A percentile compares a stretch with the other conserved stretches of the same genome.
These are phyloP conservation scores for Forsythia viridissima DNA, from an alignment of 257 asterid species.

Conservation along the genomic window DNA sequence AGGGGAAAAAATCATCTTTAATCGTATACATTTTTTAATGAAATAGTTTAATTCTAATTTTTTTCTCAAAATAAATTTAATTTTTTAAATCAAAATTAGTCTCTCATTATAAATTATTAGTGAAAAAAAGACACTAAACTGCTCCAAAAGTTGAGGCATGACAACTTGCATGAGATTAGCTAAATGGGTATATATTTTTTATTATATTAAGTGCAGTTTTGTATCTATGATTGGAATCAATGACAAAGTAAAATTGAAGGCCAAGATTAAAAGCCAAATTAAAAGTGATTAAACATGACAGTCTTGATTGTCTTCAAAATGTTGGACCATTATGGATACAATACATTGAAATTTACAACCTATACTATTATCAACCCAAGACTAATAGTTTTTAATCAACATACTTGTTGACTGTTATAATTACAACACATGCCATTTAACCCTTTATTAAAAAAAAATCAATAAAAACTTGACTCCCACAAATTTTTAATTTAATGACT, in stretches of 20 bases:
- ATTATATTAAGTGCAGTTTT: conserved; percentile 17
- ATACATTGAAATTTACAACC: not conserved
- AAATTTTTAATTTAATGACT: too few species aligned
- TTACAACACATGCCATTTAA: not conserved
- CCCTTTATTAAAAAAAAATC: not conserved
- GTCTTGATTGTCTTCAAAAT: conserved; percentile 38
- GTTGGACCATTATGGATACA: conserved; percentile 26
- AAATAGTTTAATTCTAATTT: too few species aligned
- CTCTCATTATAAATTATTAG: not conserved
- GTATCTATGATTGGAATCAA: conserved; percentile 1
- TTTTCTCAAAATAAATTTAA: not conserved
- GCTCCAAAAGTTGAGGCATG: conserved; percentile 18
- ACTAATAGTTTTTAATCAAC: not conserved
- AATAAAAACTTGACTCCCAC: not conserved
- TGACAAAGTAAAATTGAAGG: conserved; percentile 15
- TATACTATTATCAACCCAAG: not conserved
- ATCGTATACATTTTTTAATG: too few species aligned
- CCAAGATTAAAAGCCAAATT: conserved; percentile 16
- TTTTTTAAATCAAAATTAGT: not conserved
- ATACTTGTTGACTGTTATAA: not conserved
- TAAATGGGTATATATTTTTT: conserved; percentile 13
- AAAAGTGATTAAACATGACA: conserved; percentile 29
- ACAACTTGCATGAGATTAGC: conserved; percentile 27
- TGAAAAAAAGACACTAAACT: not conserved
- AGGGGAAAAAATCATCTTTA: too few species aligned